Evolutionary conservation across 2,329 filamentous ascomycete genomes (phyloP).

Genomic region (Pestalotiopsis sp.): DNA sequence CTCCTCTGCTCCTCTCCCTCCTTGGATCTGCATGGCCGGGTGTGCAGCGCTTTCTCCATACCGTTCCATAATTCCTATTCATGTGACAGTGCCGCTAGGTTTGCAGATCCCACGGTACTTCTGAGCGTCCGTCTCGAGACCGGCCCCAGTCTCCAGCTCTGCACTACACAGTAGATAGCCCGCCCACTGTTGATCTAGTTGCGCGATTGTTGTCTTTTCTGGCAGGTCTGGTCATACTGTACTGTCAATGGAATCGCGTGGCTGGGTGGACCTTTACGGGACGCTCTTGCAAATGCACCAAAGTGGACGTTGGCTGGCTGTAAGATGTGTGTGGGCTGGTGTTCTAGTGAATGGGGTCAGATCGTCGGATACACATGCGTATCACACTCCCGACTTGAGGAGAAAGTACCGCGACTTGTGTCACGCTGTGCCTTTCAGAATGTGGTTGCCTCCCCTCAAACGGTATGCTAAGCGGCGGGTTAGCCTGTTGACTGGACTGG

Average conservation of each 20-base stretch:
- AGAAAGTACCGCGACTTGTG: background rate
- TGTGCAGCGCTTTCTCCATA: background rate
- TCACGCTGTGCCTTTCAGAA: too few relatives aligned
- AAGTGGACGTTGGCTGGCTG: background rate
- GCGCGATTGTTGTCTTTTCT: background rate
- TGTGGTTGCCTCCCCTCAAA: background rate
- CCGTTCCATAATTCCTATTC: background rate
- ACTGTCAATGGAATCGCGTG: background rate
- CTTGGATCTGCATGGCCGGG: background rate
- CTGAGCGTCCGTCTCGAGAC: background rate
- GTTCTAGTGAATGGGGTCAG: background rate
- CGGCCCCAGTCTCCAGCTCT: background rate
- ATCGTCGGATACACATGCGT: background rate
- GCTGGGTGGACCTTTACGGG: background rate
- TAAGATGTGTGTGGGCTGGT: background rate
- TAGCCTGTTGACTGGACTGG: background rate
- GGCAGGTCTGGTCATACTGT: background rate
- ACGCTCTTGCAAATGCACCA: background rate
- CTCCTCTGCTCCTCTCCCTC: background rate
- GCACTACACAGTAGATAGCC: background rate
- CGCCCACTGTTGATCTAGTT: background rate
- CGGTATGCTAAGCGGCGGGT: background rate
- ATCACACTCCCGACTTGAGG: background rate
- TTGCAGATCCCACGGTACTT: background rate
- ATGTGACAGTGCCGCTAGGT: background rate